Evolutionary conservation across 495 filamentous ascomycete species (phyloP).

Genomic region (Penicillium coffeae): DNA sequence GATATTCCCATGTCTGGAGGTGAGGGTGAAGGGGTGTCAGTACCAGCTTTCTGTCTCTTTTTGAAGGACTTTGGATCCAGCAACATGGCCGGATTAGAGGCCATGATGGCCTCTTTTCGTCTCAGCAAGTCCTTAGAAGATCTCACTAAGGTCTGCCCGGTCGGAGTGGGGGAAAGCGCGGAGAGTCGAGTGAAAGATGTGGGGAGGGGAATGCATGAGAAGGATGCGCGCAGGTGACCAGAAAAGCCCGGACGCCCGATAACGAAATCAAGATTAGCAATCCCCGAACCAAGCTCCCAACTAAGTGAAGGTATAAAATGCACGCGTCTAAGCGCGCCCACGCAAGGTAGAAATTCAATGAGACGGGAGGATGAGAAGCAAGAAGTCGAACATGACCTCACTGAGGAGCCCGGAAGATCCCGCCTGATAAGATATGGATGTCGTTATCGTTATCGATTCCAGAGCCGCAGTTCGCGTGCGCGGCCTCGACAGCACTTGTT

Average conservation of each 20-base stretch:
- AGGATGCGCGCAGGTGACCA: slow-evolving; percentile 2
- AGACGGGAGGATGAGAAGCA: background rate
- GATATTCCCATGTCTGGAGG: background rate
- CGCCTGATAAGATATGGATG: slow-evolving; percentile 21
- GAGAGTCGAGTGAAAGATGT: background rate
- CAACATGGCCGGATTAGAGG: slow-evolving; percentile 42
- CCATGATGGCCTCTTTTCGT: slow-evolving; percentile 25
- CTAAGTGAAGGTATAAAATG: background rate
- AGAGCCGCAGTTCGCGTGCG: slow-evolving; percentile 1
- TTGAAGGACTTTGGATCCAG: slow-evolving; percentile 39
- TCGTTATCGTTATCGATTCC: background rate
- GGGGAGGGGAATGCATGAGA: background rate
- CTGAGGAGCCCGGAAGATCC: slow-evolving; percentile 20
- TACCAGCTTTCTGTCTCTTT: slow-evolving; percentile 37
- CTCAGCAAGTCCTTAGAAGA: background rate
- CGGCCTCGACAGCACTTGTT: background rate
- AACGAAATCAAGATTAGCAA: background rate
- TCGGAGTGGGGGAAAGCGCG: background rate
- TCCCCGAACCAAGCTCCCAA: background rate
- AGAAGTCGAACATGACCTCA: slow-evolving; percentile 19
- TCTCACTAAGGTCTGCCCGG: background rate
- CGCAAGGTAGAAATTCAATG: slow-evolving; percentile 4
- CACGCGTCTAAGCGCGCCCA: background rate
- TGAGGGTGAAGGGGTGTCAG: slow-evolving; percentile 7
- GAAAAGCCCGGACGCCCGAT: background rate